A percentile compares a stretch with the other conserved stretches of the same genome.
Conservation (phyloP, 2,329 filamentous ascomycete species). For the Orbilia oligospora region DNA sequence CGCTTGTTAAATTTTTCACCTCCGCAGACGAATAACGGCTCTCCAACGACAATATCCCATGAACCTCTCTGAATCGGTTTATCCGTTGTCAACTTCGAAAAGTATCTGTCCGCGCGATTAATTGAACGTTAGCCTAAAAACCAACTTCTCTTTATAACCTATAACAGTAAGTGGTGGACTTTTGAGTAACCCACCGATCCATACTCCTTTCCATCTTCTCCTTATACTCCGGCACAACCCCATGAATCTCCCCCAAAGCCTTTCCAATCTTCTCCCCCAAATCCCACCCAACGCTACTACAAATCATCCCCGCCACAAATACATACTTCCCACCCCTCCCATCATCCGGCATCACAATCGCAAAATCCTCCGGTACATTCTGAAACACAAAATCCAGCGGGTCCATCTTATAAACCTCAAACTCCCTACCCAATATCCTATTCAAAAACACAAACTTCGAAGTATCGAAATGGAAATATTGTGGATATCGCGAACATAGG, state of each 20-base stretch:
- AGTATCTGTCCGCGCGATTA: constrained; percentile 76
- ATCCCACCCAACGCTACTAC: constrained; percentile 85
- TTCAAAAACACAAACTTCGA: constrained; percentile 73
- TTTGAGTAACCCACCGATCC: constrained; percentile 80
- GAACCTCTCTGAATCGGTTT: constrained; percentile 86
- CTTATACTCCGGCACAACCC: constrained; percentile 83
- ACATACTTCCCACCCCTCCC: constrained; percentile 77
- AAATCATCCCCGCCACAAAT: constrained; percentile 82
- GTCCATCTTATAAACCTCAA: constrained; percentile 74
- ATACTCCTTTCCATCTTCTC: constrained; percentile 90
- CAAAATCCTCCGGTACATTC: constrained; percentile 88
- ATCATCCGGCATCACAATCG: constrained; percentile 79
- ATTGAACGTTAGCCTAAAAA: background rate
- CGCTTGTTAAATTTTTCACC: constrained; percentile 74
- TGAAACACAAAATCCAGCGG: constrained; percentile 80
- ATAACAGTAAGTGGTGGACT: too few species aligned
- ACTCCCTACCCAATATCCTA: constrained; percentile 75
- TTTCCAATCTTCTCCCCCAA: constrained; percentile 80
- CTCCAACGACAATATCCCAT: constrained; percentile 84
- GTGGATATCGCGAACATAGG: constrained; percentile 81
- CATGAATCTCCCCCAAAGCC: constrained; percentile 79
- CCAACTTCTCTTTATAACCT: too few species aligned
- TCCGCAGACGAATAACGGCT: constrained; percentile 81
- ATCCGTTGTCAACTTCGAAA: constrained; percentile 81
- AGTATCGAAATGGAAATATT: constrained; percentile 75